Evolutionary conservation across 306 rosid species (phyloP).

Genomic region (Rubus idaeus): DNA sequence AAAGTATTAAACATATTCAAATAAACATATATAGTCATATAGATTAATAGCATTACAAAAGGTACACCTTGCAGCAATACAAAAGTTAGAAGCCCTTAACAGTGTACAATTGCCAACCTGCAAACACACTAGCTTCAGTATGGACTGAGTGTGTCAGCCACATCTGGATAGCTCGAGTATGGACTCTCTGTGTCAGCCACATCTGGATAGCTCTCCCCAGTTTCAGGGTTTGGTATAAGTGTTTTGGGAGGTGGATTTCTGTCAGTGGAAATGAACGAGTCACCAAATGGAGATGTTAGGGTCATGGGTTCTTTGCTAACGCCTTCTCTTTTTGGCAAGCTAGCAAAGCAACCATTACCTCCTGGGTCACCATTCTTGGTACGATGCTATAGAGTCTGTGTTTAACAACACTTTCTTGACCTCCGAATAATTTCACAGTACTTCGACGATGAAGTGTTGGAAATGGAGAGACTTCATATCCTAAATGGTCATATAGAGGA

Average conservation of each 20-base stretch:
- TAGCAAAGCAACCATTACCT: not conserved
- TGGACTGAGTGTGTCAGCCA: no score
- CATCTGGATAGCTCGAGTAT: no score
- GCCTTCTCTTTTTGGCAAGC: not conserved
- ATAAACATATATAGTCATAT: no score
- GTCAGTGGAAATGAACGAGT: not conserved
- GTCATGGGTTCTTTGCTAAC: not conserved
- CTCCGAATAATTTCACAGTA: no score
- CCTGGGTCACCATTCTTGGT: not conserved
- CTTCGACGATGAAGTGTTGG: not conserved
- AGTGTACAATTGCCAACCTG: no score
- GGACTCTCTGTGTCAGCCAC: not conserved
- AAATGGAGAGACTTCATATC: not conserved
- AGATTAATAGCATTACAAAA: no score
- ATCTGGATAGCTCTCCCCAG: not conserved
- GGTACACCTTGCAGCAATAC: no score
- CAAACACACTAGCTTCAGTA: no score
- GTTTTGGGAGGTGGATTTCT: not conserved
- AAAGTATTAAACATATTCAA: no score
- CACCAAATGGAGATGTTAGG: not conserved
- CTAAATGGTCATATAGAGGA: not conserved
- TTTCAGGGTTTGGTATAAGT: not conserved
- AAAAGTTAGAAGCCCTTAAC: no score
- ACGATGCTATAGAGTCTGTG: no score
- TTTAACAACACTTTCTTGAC: no score